phyloP scores from a whole-genome alignment of 331 rosid genomes.

The Malus hybrid region DNA sequence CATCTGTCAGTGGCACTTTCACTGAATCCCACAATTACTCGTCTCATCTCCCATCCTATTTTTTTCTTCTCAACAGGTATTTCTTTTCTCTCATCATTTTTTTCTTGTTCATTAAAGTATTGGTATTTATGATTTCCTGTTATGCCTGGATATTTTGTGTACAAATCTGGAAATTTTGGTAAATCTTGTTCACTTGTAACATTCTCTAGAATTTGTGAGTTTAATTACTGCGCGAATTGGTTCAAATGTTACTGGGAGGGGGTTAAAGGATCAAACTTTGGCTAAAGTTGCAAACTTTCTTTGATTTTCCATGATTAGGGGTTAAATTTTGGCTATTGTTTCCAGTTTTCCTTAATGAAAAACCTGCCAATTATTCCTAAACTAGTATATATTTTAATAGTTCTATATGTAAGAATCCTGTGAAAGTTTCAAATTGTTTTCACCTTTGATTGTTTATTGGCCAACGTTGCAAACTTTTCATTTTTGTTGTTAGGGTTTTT shows the following conservation, averaged over 20 bases:
- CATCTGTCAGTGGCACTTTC: background rate
- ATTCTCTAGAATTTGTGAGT: conserved; percentile 1
- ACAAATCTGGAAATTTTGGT: no score
- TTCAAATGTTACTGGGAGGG: background rate
- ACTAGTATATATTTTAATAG: background rate
- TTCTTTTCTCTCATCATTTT: background rate
- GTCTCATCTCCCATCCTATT: background rate
- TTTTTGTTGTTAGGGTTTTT: background rate
- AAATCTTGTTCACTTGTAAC: no score
- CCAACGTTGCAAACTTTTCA: no score
- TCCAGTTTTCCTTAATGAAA: no score
- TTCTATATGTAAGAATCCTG: no score
- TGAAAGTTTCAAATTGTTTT: no score
- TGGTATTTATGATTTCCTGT: background rate
- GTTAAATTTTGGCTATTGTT: background rate
- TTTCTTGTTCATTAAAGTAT: background rate
- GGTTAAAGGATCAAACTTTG: background rate
- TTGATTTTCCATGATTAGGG: background rate
- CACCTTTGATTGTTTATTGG: no score
- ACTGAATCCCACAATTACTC: background rate
- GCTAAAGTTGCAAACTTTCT: background rate
- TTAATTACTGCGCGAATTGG: background rate
- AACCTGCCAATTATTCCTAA: no score
- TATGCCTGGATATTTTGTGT: conserved; percentile 31
- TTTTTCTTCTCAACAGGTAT: background rate